A percentile compares a stretch with the other conserved stretches of the same genome.
Evolutionary conservation across 805 yeast species (phyloP).

Genomic region (Kuraishia capsulata): DNA sequence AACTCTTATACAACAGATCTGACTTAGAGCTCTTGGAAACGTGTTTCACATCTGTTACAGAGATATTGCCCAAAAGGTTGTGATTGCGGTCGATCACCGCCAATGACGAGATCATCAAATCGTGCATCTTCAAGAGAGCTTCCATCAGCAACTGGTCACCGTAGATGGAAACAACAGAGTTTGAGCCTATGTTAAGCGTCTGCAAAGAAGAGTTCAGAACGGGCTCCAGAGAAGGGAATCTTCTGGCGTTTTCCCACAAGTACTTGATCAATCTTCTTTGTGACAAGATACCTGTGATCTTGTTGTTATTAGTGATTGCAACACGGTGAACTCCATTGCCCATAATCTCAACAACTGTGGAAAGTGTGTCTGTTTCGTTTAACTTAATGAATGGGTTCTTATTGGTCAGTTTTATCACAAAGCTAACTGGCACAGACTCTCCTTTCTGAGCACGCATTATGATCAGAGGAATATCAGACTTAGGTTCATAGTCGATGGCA

Average conservation of each 20-base stretch:
- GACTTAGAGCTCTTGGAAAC: constrained; percentile 85
- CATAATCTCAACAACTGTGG: constrained; percentile 71
- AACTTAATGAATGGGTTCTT: constrained; percentile 84
- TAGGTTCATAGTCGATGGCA: constrained; percentile 21
- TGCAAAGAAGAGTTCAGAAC: constrained; percentile 59
- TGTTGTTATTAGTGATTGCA: constrained; percentile 52
- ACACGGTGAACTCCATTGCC: constrained; percentile 96
- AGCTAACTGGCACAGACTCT: constrained; percentile 84
- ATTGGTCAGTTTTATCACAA: constrained; percentile 75
- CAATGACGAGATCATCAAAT: constrained; percentile 74
- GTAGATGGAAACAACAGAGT: constrained; percentile 66
- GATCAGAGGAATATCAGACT: constrained; percentile 30
- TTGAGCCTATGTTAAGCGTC: constrained; percentile 66
- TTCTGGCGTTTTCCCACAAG: constrained; percentile 87
- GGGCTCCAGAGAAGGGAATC: constrained; percentile 75
- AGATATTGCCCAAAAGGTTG: constrained; percentile 81
- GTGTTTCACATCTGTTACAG: constrained; percentile 87
- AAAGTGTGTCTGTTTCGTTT: constrained; percentile 57
- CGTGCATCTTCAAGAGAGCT: constrained; percentile 80
- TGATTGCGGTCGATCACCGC: constrained; percentile 83
- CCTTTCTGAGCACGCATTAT: constrained; percentile 70
- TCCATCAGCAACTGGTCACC: constrained; percentile 86
- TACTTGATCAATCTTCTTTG: constrained; percentile 82
- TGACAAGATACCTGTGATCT: constrained; percentile 76
- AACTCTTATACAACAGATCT: constrained; percentile 69